These are phyloP conservation scores for Lipomyces kockii DNA, from an alignment of 805 yeast genomes.

Conservation along the genomic window DNA sequence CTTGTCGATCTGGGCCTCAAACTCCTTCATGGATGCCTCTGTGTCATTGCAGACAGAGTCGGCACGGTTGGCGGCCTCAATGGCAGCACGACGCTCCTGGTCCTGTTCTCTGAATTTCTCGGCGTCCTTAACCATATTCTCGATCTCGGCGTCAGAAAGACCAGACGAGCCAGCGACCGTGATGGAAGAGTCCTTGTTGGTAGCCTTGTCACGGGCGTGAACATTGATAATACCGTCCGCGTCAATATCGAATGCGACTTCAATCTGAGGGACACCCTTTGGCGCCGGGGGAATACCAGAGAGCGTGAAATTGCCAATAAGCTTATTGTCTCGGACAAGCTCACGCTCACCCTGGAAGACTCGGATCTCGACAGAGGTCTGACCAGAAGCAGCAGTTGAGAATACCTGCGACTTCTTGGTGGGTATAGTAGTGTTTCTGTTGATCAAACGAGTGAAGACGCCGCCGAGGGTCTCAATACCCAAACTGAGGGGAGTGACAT, in stretches of 20 bases:
- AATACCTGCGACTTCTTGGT: constrained; percentile 95
- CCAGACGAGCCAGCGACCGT: constrained; percentile 97
- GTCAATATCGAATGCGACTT: constrained; percentile 93
- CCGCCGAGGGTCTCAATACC: constrained; percentile 99
- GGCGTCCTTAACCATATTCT: constrained; percentile 88
- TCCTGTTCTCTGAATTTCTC: constrained; percentile 87
- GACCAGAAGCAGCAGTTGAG: constrained; percentile 96
- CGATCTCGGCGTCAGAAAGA: constrained; percentile 85
- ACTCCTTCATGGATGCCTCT: constrained; percentile 80
- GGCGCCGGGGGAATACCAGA: constrained; percentile 96
- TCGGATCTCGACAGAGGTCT: constrained; percentile 94
- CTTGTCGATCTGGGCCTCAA: constrained; percentile 66
- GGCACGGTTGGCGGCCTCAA: constrained; percentile 84
- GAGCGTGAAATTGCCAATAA: constrained; percentile 94
- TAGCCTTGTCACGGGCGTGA: constrained; percentile 89
- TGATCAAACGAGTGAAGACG: constrained; percentile 88
- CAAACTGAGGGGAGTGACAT: constrained; percentile 85
- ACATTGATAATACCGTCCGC: constrained; percentile 98
- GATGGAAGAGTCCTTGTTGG: constrained; percentile 91
- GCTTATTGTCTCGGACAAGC: constrained; percentile 95
- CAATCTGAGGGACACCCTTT: constrained; percentile 93
- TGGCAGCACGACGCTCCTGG: constrained; percentile 80
- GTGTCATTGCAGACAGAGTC: constrained; percentile 86
- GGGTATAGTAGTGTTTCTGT: constrained; percentile 95
- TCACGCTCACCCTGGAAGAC: constrained; percentile 99